Percentiles rank a stretch among this genome's conserved stretches.
Conservation (phyloP, 305 asterid species). For the Plantago coronopus region DNA sequence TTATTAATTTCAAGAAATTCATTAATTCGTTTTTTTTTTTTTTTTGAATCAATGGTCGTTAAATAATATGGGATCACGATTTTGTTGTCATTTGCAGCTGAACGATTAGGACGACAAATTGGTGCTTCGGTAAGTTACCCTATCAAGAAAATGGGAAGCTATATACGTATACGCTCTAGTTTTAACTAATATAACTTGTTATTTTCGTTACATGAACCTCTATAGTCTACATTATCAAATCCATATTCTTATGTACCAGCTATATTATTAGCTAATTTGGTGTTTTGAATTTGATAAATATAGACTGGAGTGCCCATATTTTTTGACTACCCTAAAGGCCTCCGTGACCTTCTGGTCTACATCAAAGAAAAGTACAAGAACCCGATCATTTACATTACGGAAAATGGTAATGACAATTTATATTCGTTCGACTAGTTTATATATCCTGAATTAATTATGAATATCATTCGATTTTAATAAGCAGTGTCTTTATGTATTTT, state of each 20-base stretch:
- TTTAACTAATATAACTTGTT: too few species aligned
- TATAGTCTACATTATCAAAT: too few species aligned
- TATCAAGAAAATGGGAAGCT: too few species aligned
- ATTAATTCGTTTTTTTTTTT: too few species aligned
- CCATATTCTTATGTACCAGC: too few species aligned
- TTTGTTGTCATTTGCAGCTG: too few species aligned
- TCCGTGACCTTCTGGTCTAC: slow-evolving; percentile 44
- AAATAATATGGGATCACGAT: too few species aligned
- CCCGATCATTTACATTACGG: slow-evolving; percentile 50
- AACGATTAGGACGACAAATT: slow-evolving; percentile 33
- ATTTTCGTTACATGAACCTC: too few species aligned
- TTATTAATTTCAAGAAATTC: background rate
- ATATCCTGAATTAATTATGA: background rate
- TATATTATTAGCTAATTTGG: too few species aligned
- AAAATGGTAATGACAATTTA: slow-evolving; percentile 35
- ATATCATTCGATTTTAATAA: too few species aligned
- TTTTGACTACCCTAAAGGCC: slow-evolving; percentile 48
- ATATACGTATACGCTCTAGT: too few species aligned
- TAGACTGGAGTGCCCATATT: slow-evolving; percentile 44
- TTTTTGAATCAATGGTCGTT: too few species aligned
- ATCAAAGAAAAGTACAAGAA: slow-evolving; percentile 44
- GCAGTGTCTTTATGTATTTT: background rate
- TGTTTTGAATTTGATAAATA: background rate
- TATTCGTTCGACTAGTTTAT: background rate
- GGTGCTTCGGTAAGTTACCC: slow-evolving; percentile 45